Percentiles rank a stretch among this genome's conserved stretches.
These are phyloP conservation scores for Cryptococcus floricola DNA, from an alignment of 1,284 basidiomycete genomes.

Conservation along the genomic window DNA sequence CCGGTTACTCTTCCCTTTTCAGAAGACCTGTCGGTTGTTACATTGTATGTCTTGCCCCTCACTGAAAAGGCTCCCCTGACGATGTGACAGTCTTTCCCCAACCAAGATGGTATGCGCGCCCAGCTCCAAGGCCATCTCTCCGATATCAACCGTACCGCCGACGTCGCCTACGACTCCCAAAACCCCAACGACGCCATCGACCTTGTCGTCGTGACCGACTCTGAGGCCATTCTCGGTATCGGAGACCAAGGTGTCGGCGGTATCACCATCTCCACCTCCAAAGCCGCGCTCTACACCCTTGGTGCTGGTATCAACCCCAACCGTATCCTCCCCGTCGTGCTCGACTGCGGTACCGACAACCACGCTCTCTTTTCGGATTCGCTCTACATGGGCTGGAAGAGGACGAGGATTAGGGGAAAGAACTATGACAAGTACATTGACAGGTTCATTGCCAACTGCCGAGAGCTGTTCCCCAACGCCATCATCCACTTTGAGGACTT, in stretches of 20 bases:
- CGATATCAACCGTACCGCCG: conserved; percentile 55
- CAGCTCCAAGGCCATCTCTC: conserved; percentile 48
- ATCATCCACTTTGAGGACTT: conserved; percentile 52
- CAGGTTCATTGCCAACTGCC: conserved; percentile 51
- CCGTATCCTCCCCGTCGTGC: conserved; percentile 59
- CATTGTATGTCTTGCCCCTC: conserved; percentile 24
- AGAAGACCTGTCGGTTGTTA: conserved; percentile 57
- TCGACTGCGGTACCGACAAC: conserved; percentile 77
- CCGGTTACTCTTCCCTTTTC: conserved; percentile 78
- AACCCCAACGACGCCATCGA: conserved; percentile 59
- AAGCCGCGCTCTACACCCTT: conserved; percentile 71
- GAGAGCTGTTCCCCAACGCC: conserved; percentile 50
- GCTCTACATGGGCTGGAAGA: conserved; percentile 51
- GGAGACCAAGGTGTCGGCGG: conserved; percentile 51
- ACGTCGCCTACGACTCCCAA: conserved; percentile 63
- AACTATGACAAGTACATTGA: conserved; percentile 50
- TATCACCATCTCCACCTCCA: conserved; percentile 72
- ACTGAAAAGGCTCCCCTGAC: not conserved
- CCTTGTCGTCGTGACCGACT: conserved; percentile 74
- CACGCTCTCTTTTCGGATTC: conserved; percentile 50
- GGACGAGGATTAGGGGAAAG: conserved; percentile 50
- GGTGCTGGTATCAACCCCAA: conserved; percentile 75
- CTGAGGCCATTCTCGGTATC: conserved; percentile 77
- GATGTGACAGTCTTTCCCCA: conserved; percentile 54
- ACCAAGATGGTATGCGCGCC: conserved; percentile 63